These are phyloP conservation scores for Dactylellina leptospora DNA, from an alignment of 2,329 filamentous ascomycete genomes.

Conservation along the genomic window DNA sequence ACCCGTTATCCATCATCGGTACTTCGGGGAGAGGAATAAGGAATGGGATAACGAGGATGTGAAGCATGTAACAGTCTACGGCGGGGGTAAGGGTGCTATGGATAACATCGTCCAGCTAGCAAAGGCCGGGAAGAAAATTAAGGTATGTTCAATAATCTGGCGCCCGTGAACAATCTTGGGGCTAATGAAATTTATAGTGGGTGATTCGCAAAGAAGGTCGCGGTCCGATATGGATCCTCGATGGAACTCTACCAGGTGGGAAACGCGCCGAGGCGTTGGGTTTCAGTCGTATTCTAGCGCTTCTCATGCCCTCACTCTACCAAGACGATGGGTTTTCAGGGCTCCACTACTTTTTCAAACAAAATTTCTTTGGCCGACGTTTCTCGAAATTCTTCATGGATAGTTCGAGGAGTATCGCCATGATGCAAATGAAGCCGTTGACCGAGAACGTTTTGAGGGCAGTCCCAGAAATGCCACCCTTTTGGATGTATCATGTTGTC, in stretches of 20 bases:
- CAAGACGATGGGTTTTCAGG: conserved; percentile 47
- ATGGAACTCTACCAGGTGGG: conserved; percentile 21
- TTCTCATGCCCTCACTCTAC: conserved; percentile 42
- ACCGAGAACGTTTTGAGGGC: conserved; percentile 24
- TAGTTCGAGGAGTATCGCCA: conserved; percentile 13
- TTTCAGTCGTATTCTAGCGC: conserved; percentile 28
- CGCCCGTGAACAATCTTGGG: background rate
- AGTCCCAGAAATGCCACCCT: conserved; percentile 33
- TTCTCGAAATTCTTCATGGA: conserved; percentile 42
- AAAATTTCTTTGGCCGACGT: conserved; percentile 31
- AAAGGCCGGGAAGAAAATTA: conserved; percentile 65
- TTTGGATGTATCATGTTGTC: conserved; percentile 52
- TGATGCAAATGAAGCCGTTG: conserved; percentile 31
- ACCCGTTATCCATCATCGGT: conserved; percentile 68
- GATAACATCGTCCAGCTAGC: conserved; percentile 71
- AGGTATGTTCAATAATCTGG: conserved; percentile 55
- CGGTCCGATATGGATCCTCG: conserved; percentile 67
- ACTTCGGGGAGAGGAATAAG: conserved; percentile 62
- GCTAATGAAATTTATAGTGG: conserved; percentile 58
- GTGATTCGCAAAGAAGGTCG: conserved; percentile 69
- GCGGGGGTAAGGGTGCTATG: conserved; percentile 71
- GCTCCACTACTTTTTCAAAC: conserved; percentile 51
- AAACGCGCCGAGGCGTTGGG: conserved; percentile 34
- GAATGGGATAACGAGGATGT: conserved; percentile 59
- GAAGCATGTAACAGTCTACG: conserved; percentile 66